phyloP scores from a whole-genome alignment of 2,329 filamentous ascomycete genomes.

The Ceratocystis destructans region DNA sequence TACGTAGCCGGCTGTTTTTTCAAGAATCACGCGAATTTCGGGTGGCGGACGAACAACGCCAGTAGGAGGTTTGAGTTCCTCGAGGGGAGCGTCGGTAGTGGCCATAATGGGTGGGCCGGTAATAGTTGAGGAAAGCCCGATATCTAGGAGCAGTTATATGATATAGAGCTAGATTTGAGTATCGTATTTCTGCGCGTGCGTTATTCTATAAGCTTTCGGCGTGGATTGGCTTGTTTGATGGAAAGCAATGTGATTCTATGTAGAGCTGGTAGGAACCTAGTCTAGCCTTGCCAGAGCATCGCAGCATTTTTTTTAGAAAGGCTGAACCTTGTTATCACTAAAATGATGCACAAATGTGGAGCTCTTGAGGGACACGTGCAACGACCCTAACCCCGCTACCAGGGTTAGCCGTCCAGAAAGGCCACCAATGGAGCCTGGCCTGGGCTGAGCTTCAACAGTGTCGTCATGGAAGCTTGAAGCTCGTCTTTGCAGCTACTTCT shows the following conservation, averaged over 20 bases:
- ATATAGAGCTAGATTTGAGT: neutral
- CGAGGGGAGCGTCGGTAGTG: slow-evolving; percentile 36
- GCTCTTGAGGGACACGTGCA: neutral
- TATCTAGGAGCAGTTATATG: neutral
- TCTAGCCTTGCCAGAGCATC: slow-evolving; percentile 2
- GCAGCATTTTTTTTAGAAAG: neutral
- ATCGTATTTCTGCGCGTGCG: neutral
- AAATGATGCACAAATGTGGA: neutral
- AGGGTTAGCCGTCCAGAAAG: slow-evolving; percentile 2
- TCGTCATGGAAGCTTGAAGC: slow-evolving; percentile 14
- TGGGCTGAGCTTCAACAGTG: neutral
- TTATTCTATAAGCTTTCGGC: neutral
- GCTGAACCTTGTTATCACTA: slow-evolving; percentile 1
- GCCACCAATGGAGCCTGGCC: neutral
- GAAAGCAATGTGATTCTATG: neutral
- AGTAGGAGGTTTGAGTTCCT: slow-evolving; percentile 63
- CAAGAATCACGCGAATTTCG: slow-evolving; percentile 70
- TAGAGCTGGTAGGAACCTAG: neutral
- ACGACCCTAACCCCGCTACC: neutral
- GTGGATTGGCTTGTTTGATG: neutral
- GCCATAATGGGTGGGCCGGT: neutral
- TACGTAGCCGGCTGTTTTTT: slow-evolving; percentile 91
- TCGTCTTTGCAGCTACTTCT: slow-evolving; percentile 8
- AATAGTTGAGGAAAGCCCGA: neutral
- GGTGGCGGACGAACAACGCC: slow-evolving; percentile 81